Conservation (phyloP, 768 basidiomycete genomes). For the Termitomyces titanicus region DNA sequence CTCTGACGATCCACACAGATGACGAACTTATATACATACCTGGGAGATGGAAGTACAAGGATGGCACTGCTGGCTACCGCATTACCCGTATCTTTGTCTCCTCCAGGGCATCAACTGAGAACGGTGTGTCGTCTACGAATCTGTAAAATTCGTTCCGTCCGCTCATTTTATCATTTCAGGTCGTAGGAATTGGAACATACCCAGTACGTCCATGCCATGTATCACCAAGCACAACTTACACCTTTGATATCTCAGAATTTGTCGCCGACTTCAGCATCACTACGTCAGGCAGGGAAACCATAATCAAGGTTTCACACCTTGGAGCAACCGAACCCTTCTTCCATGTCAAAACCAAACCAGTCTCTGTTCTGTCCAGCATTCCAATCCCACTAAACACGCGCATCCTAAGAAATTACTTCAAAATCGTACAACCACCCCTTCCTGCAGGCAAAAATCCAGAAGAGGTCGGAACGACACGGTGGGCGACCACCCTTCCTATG, state of each 20-base stretch:
- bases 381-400: constrained; percentile 18
- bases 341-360: constrained; percentile 22
- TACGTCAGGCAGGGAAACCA: constrained; percentile 15
- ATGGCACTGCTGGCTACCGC: constrained; percentile 22
- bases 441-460: constrained; percentile 19
- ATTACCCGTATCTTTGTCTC: constrained; percentile 34
- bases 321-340: constrained; percentile 24
- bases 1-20: constrained; percentile 10
- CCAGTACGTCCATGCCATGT: constrained; percentile 17
- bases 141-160: neutral
- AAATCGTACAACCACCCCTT: constrained; percentile 21
- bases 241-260: constrained; percentile 19
- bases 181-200: constrained; percentile 32
- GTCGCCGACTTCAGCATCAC: constrained; percentile 26
- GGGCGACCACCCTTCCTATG: constrained; percentile 14
- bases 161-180: constrained; percentile 16
- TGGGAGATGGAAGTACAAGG: constrained; percentile 28
- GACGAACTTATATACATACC: constrained; percentile 31
- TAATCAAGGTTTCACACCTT: constrained; percentile 22
- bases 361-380: constrained; percentile 22
- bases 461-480: constrained; percentile 18
- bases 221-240: neutral
- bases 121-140: constrained; percentile 19
- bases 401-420: constrained; percentile 11
- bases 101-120: constrained; percentile 23